Base-by-base conservation (phyloP, 331 rosid genomes). In the Quercus phellos region DNA sequence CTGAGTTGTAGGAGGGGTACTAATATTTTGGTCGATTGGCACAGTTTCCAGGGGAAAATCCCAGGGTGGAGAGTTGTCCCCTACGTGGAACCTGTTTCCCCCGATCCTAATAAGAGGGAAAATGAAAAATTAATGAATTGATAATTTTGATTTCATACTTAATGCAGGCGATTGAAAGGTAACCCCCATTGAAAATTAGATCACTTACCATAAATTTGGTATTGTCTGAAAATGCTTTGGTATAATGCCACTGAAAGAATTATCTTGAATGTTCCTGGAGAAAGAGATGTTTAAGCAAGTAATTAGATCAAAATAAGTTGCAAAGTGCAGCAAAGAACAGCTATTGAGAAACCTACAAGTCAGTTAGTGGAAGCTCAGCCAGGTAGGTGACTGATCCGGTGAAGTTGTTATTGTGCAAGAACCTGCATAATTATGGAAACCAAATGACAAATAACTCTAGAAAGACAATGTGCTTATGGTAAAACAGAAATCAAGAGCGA, bases 331-430 rank as follows among this genome's bases (percentile, higher is more conserved):
- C 59, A 32, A 14, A 42, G 66, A 46, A 17, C 27, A 59, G 58
- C 61, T 4, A 34, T n/a, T 55, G 46, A 55, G 61, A 69, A 76
- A 77, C 84, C 51, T 88, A 88, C 92, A 93, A 69, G 84, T 93
- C 93, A 77, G 79, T 81, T 70, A 93, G 90, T 66, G 93, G 91
- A 83, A 91, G 95, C 59, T 82, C 87, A 55, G 93, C 85, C 51
- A 93, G 87, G 84, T 90, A 90, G 55, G 92, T 80, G 70, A 93
- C 95, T 50, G 98, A 90, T 80, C 98, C 98, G 35, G 95, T 87
- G 78, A 93, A 90, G 30, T 86, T 75, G 81, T 93, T 93, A 38
- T 82, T 74, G 87, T 93, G 95, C 79, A 91, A 78, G 82, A 79
- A 88, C 86, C 97, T 93, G 89, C 75, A 63, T 53, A 26, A 53